Evolutionary conservation across 2,329 filamentous ascomycete species (phyloP).

Genomic region (Cercospora sp.): DNA sequence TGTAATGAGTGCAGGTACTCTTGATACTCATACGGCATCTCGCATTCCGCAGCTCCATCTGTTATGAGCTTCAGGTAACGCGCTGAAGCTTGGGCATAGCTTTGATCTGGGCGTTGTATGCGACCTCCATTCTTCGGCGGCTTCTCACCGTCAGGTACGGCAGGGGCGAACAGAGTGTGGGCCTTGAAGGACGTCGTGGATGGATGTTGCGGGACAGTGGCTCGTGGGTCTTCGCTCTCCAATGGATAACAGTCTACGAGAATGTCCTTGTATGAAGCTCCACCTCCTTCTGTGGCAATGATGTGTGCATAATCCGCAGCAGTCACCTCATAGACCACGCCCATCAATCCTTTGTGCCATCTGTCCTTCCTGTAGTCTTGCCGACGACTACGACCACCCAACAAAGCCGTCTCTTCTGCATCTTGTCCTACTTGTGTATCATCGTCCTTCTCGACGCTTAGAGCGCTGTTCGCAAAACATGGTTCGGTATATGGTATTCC

Average conservation of each 20-base stretch:
- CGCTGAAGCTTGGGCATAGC: slow-evolving; percentile 77
- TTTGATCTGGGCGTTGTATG: slow-evolving; percentile 62
- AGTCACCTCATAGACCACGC: slow-evolving; percentile 95
- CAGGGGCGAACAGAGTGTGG: slow-evolving; percentile 77
- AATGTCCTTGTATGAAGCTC: slow-evolving; percentile 80
- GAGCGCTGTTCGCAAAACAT: slow-evolving; percentile 82
- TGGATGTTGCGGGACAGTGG: slow-evolving; percentile 65
- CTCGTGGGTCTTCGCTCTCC: slow-evolving; percentile 52
- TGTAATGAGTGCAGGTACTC: slow-evolving; percentile 68
- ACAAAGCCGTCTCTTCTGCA: slow-evolving; percentile 39
- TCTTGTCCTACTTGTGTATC: slow-evolving; percentile 10
- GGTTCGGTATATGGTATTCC: slow-evolving; percentile 86
- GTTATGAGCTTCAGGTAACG: slow-evolving; percentile 81
- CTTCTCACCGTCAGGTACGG: slow-evolving; percentile 34
- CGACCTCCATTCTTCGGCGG: slow-evolving; percentile 42
- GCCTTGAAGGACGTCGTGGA: slow-evolving; percentile 70
- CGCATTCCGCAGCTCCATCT: slow-evolving; percentile 75
- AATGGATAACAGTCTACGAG: slow-evolving; percentile 75
- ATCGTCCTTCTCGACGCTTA: slow-evolving; percentile 51
- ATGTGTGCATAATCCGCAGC: slow-evolving; percentile 78
- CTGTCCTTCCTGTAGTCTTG: slow-evolving; percentile 54
- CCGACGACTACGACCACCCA: slow-evolving; percentile 21
- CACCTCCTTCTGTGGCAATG: slow-evolving; percentile 86
- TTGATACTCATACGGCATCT: slow-evolving; percentile 76
- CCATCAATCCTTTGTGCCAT: slow-evolving; percentile 79